Percentiles rank a stretch among this genome's conserved stretches.
phyloP scores from a whole-genome alignment of 2,329 filamentous ascomycete genomes.

The Cytospora leucostoma region DNA sequence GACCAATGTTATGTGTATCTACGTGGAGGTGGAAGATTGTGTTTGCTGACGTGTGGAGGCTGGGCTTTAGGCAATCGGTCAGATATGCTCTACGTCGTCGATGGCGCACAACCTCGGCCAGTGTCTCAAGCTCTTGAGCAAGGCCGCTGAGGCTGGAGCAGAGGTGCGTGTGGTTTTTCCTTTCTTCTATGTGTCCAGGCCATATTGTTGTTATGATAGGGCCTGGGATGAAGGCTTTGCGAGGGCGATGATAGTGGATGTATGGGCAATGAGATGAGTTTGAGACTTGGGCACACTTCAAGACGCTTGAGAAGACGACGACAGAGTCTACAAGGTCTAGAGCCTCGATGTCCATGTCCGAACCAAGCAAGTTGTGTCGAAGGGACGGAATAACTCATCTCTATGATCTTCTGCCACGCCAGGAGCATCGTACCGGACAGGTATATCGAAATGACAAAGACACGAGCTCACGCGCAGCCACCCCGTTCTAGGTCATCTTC shows the following conservation, averaged over 20 bases:
- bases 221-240: no score
- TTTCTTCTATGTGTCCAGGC: not conserved
- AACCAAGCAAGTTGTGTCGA: no score
- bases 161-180: slow-evolving; percentile 55
- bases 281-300: no score
- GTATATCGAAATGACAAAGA: not conserved
- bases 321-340: no score
- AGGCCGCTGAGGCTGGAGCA: slow-evolving; percentile 74
- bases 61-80: slow-evolving; percentile 71
- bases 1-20: not conserved
- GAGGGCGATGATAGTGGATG: no score
- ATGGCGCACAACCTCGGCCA: slow-evolving; percentile 78
- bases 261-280: no score
- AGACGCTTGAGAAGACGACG: no score
- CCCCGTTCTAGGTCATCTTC: slow-evolving; percentile 57
- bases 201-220: no score
- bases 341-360: no score
- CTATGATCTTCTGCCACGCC: not conserved
- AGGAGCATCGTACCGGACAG: not conserved
- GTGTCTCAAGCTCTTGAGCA: slow-evolving; percentile 70
- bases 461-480: slow-evolving; percentile 5
- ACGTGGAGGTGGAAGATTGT: not conserved
- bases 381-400: not conserved
- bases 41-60: not conserved
- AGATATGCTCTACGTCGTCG: slow-evolving; percentile 82